Evolutionary conservation across 1,284 basidiomycete genomes (phyloP).

Genomic region (Ceratobasidium sp.): DNA sequence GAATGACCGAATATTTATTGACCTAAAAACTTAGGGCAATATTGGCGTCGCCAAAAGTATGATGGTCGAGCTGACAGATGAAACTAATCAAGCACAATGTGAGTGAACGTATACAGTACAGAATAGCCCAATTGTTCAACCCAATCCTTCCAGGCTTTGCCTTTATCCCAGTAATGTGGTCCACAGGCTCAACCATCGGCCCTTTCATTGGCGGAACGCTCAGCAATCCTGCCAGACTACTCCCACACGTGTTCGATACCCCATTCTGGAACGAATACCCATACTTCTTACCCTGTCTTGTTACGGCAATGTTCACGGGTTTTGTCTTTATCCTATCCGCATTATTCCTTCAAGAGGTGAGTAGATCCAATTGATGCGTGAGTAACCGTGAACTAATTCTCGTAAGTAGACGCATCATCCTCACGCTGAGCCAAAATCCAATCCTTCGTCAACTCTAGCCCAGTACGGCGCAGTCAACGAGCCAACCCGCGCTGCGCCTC

Average conservation of each 20-base stretch:
- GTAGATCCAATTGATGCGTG: background rate
- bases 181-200: conserved; percentile 46
- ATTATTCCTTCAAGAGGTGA: conserved; percentile 36
- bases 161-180: conserved; percentile 48
- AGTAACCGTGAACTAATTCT: background rate
- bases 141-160: conserved; percentile 17
- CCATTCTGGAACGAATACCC: conserved; percentile 37
- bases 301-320: conserved; percentile 29
- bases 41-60: conserved; percentile 53
- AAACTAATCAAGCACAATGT: conserved; percentile 52
- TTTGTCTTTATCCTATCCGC: conserved; percentile 20
- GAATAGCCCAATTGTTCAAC: conserved; percentile 10
- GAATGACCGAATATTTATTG: background rate
- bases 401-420: background rate
- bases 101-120: background rate
- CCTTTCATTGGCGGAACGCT: conserved; percentile 49
- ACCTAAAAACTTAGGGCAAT: conserved; percentile 47
- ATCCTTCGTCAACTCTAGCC: background rate
- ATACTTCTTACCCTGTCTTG: conserved; percentile 50
- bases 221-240: conserved; percentile 46
- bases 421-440: background rate
- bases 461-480: conserved; percentile 25
- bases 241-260: conserved; percentile 45
- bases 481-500: background rate
- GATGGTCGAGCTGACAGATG: conserved; percentile 51